These are phyloP conservation scores for Globisporangium viniferum DNA, from an alignment of 352 stramenopile species.

Conservation along the genomic window DNA sequence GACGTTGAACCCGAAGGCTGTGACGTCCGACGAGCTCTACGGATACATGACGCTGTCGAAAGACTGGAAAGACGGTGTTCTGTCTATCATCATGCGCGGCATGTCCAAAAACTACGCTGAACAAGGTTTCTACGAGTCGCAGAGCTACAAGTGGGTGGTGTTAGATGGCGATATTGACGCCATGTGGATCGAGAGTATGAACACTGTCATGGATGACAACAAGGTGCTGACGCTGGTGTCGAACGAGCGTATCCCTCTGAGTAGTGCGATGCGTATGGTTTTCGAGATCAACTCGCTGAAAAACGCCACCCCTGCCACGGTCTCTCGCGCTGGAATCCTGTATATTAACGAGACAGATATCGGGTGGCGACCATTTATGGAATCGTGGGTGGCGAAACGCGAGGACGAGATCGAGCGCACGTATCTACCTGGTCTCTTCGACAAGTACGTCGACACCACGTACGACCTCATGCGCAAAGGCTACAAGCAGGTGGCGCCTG, in stretches of 20 bases:
- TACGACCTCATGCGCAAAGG: constrained; percentile 93
- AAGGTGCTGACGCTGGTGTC: constrained; percentile 93
- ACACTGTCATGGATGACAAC: constrained; percentile 98
- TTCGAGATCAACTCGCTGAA: constrained; percentile 90
- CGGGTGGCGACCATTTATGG: constrained; percentile 95
- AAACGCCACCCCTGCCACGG: constrained; percentile 82
- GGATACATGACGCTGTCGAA: constrained; percentile 91
- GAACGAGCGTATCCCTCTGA: constrained; percentile 85
- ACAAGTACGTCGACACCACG: constrained; percentile 95
- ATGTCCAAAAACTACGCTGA: constrained; percentile 90
- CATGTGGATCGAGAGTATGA: constrained; percentile 93
- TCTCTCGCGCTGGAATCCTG: constrained; percentile 85
- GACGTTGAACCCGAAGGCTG: constrained; percentile 85
- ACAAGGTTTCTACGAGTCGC: constrained; percentile 94
- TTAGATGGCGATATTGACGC: constrained; percentile 87
- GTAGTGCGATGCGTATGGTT: constrained; percentile 86
- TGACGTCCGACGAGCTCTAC: constrained; percentile 92
- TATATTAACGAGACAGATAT: constrained; percentile 91
- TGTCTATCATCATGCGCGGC: constrained; percentile 89
- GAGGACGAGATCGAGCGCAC: constrained; percentile 91
- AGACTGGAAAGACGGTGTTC: constrained; percentile 87
- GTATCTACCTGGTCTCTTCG: constrained; percentile 92
- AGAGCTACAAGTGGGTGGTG: constrained; percentile 90
- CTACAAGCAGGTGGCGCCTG: constrained; percentile 94
- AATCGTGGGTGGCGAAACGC: constrained; percentile 93